Conservation (phyloP, 345 rosid species). For the Litchi chinensis region DNA sequence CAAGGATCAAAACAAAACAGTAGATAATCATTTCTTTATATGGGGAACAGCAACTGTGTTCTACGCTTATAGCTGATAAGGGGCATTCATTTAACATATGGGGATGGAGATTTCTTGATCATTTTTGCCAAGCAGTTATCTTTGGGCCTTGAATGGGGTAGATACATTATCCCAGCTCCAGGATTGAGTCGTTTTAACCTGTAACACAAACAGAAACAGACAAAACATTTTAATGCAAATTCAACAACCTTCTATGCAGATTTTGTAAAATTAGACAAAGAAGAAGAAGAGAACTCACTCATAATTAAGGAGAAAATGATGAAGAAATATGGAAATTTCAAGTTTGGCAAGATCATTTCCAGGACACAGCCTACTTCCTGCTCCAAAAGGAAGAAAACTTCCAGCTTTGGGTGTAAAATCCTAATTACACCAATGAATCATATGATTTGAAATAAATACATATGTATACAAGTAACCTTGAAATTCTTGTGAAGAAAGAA, state of each 20-base stretch:
- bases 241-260: not conserved
- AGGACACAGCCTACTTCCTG: constrained; percentile 79
- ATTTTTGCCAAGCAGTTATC: constrained; percentile 65
- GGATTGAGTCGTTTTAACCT: constrained; percentile 56
- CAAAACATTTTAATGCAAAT: not conserved
- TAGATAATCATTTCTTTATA: not conserved
- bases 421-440: constrained; percentile 29
- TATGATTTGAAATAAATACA: not conserved
- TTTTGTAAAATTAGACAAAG: not conserved
- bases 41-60: too few relatives aligned
- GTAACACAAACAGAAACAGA: not conserved
- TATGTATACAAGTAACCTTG: too few relatives aligned
- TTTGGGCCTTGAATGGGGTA: constrained; percentile 64
- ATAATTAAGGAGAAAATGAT: constrained; percentile 78
- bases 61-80: not conserved
- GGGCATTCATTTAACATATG: not conserved
- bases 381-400: constrained; percentile 81
- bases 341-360: constrained; percentile 92
- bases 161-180: constrained; percentile 24
- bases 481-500: not conserved
- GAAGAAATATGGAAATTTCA: constrained; percentile 77
- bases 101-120: constrained; percentile 15
- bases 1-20: too few relatives aligned
- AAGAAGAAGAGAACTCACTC: constrained; percentile 33
- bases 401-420: constrained; percentile 61